phyloP scores from a whole-genome alignment of 2,329 filamentous ascomycete genomes.

The Colletotrichum brevisporum region DNA sequence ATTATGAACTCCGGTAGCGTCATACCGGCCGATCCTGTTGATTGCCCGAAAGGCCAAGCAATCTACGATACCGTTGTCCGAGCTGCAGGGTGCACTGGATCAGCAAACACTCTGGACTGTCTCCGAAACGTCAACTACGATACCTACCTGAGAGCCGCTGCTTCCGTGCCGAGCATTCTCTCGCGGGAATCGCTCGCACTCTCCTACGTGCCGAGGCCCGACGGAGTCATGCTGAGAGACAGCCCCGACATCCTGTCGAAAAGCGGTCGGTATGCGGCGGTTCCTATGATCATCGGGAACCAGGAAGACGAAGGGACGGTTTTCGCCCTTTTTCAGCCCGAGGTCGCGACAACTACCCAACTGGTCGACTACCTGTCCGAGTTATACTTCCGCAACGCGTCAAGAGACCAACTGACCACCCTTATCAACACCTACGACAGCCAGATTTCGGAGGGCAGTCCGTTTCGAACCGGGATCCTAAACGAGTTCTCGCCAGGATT shows the following conservation, averaged over 20 bases:
- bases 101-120: conserved; percentile 73
- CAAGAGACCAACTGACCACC: conserved; percentile 62
- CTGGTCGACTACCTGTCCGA: conserved; percentile 73
- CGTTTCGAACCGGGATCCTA: conserved; percentile 77
- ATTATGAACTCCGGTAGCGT: conserved; percentile 84
- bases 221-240: conserved; percentile 72
- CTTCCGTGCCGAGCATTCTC: conserved; percentile 78
- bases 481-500: conserved; percentile 83
- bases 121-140: conserved; percentile 73
- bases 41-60: conserved; percentile 75
- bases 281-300: conserved; percentile 74
- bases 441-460: conserved; percentile 72
- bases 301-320: conserved; percentile 87
- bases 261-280: conserved; percentile 63
- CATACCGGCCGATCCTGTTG: conserved; percentile 73
- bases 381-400: conserved; percentile 73
- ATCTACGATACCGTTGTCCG: conserved; percentile 74
- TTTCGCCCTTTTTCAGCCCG: conserved; percentile 78
- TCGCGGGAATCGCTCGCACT: conserved; percentile 78
- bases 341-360: conserved; percentile 73
- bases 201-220: conserved; percentile 81
- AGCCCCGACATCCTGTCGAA: conserved; percentile 73
- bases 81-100: conserved; percentile 72
- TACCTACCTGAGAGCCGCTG: conserved; percentile 74
- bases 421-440: conserved; percentile 75